Evolutionary conservation across 164 flowering plant species (phyloP), one percentile per base, ranked within the genome.

Genomic region (Umbellularia californica): DNA sequence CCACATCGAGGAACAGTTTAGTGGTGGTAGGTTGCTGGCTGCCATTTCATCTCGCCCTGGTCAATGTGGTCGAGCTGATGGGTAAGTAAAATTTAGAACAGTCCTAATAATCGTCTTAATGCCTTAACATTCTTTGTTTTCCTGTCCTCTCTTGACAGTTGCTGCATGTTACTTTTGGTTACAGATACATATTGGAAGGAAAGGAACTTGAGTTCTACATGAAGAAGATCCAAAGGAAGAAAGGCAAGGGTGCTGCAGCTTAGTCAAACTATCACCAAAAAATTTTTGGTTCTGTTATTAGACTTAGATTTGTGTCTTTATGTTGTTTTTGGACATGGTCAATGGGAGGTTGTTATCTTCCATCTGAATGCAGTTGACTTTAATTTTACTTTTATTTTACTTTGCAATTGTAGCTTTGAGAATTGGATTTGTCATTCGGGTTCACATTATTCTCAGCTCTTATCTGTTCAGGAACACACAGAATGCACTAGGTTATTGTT

Each of bases 221-320:
- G 74, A 76, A 76, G 78, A 76, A 76, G 65, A 50, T 76, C 30
- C 78, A 76, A 70, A 70, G 78, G 74, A 76, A 76, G 78, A 76
- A 76, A 50, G 78, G 78, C n/a, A 76, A 76, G 50, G 78, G 70
- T 70, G 78, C 41, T 76, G 74, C 67, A 14, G 63, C 62, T 51
- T 51, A 58, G 23, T 2, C 33, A 5, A 63, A 58, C n/a, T 24
- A 20, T 14, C 41, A 7, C 63, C 11, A 28, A 3, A 20, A 14
- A 15, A 25, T 15, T 47, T 24, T 51, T 27, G n/a, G 24, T 71
- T 58, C 25, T 55, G n/a, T 30, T 33, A 13, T 52, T 51, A 50
- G 27, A 4, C 15, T 33, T 41, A 33, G 28, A 47, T 47, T 70
- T 12, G 27, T 50, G 50, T 41, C 41, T 2, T 19, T 20, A 14